These are phyloP conservation scores for Ammopiptanthus mongolicus DNA, from an alignment of 306 rosid genomes.

Conservation along the genomic window DNA sequence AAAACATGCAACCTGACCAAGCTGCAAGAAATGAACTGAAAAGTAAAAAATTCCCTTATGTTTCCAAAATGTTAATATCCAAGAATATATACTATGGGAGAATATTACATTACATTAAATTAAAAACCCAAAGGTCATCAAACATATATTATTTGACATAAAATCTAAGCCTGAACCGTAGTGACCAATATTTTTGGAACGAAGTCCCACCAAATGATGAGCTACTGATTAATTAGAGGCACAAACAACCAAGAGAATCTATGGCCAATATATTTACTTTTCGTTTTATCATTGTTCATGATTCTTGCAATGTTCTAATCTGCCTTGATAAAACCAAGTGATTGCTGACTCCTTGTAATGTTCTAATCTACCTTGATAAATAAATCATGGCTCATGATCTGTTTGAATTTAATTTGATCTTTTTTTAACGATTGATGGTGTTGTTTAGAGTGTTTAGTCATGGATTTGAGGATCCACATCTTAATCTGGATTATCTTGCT, in stretches of 20 bases:
- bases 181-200: neutral
- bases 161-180: neutral
- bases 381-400: too few species aligned
- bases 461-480: too few species aligned
- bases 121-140: neutral
- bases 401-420: too few species aligned
- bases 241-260: neutral
- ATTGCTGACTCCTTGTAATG: too few species aligned
- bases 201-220: neutral
- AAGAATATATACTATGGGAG: neutral
- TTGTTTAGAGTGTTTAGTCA: too few species aligned
- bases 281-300: too few species aligned
- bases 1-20: neutral
- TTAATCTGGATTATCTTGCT: too few species aligned
- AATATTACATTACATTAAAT: neutral
- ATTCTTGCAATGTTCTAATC: too few species aligned
- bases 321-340: too few species aligned
- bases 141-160: neutral
- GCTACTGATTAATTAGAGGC: neutral
- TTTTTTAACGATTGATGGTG: too few species aligned
- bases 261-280: too few species aligned
- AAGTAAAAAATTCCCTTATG: neutral
- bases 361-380: too few species aligned
- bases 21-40: neutral
- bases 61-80: constrained; percentile 1